Base-by-base conservation (phyloP, 768 basidiomycete genomes). In the Termitomyces sp. region DNA sequence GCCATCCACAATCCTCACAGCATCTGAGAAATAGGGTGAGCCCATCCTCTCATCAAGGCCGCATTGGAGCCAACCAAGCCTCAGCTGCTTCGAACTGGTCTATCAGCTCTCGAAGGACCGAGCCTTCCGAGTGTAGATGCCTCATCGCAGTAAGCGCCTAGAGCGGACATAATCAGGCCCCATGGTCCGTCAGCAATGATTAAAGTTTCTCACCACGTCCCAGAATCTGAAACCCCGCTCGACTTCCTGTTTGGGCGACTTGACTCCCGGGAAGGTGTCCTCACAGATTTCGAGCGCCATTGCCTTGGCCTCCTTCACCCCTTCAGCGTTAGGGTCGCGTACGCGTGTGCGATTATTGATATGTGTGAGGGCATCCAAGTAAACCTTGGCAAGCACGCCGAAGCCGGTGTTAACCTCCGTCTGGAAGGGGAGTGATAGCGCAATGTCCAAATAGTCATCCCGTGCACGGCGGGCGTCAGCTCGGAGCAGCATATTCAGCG, bases 221-320 rank as follows among this genome's bases (percentile, higher is more conserved):
- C 96, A 99, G 80, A 98, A 99, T 66, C 96, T 80, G 80, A 99
- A 98, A 6, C 96, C 96, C 49, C 96, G 77, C 73, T 97, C 94
- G 57, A 99, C 90, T 79, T 98, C 96, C 59, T 76, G 76, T 73
- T 87, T 85, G 4, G 95, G 92, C 56, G 67, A 71, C 78, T 95
- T 96, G 63, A 99, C 92, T 21, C 92, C 94, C 19, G 88, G 83
- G 80, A 98, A 98, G 55, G 91, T 94, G 68, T 95, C 90, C 66
- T 98, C 95, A 69, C 95, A 90, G 63, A 96, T 87, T 61, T 89
- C 90, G 42, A 98, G 81, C 46, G 95, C 95, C 78, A 91, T 82
- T 52, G 82, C 76, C 65, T 97, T 98, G 47, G 87, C 90, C 63
- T 92, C 86, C 66, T 74, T 80, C 54, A 95, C 92, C 19, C 87